Evolutionary conservation across 164 flowering plant species (phyloP).

Genomic region (Chloranthus sessilifolius): DNA sequence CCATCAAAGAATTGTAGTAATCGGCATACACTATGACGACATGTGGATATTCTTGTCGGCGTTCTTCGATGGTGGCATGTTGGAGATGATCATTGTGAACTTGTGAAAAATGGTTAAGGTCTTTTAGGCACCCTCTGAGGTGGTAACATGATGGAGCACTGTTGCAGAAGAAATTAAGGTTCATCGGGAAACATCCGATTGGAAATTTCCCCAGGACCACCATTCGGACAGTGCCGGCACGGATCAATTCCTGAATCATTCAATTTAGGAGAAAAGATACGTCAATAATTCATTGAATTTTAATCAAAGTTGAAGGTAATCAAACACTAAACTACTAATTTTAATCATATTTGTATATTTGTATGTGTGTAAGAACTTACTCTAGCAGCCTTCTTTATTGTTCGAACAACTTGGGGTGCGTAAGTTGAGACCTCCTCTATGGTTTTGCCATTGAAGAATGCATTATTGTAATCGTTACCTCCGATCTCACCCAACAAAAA

Average conservation of each 20-base stretch:
- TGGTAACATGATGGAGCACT: not conserved
- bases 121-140: not conserved
- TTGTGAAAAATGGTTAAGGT: not conserved
- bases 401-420: slow-evolving; percentile 10
- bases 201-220: slow-evolving; percentile 7
- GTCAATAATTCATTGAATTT: no score
- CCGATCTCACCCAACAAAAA: slow-evolving; percentile 17
- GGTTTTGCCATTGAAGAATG: slow-evolving; percentile 11
- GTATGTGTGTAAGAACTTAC: no score
- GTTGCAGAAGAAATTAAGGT: slow-evolving; percentile 1
- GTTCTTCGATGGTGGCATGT: slow-evolving; percentile 6
- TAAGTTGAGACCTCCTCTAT: slow-evolving; percentile 3
- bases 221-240: not conserved
- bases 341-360: no score
- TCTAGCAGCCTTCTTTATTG: slow-evolving; percentile 3
- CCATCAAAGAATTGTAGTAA: slow-evolving; percentile 7
- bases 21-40: slow-evolving; percentile 18
- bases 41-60: slow-evolving; percentile 15
- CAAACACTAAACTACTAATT: no score
- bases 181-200: slow-evolving; percentile 4
- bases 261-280: not conserved
- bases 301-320: no score
- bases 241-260: not conserved
- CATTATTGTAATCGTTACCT: slow-evolving; percentile 18
- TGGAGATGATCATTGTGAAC: slow-evolving; percentile 16